Percentiles rank a stretch among this genome's conserved stretches.
phyloP scores from a whole-genome alignment of 2,329 filamentous ascomycete species.

The Septoria petroselini region DNA sequence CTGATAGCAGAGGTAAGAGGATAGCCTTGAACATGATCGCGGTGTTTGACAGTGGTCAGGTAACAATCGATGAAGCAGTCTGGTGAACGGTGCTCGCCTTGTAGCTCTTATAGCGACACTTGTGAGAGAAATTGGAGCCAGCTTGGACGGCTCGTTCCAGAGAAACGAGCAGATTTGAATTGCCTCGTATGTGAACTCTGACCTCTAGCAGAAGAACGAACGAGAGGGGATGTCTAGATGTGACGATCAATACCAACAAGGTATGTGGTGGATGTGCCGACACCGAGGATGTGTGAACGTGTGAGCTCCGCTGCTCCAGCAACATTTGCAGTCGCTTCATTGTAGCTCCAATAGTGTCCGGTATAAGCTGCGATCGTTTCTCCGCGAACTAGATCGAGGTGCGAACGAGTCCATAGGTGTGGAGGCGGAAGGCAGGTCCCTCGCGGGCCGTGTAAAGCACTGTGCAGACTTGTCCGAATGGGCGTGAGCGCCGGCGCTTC shows the following conservation, averaged over 20 bases:
- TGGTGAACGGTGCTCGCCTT: not conserved
- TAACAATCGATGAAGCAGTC: no score
- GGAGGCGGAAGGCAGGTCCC: slow-evolving; percentile 3
- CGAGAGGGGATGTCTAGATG: not conserved
- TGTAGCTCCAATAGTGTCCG: not conserved
- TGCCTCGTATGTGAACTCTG: not conserved
- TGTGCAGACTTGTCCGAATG: not conserved
- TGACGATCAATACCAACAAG: not conserved
- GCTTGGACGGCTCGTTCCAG: not conserved
- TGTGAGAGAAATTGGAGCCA: not conserved
- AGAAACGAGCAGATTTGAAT: not conserved
- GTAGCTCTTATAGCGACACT: not conserved
- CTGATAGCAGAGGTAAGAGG: slow-evolving; percentile 15
- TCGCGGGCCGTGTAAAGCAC: not conserved
- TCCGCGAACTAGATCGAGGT: not conserved
- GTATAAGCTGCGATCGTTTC: slow-evolving; percentile 1
- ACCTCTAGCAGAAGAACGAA: not conserved
- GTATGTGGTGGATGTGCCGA: not conserved
- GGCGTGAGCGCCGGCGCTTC: slow-evolving; percentile 6
- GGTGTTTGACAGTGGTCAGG: no score
- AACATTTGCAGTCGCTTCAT: not conserved
- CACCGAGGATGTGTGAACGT: slow-evolving; percentile 1
- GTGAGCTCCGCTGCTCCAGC: slow-evolving; percentile 3
- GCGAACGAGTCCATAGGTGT: slow-evolving; percentile 6
- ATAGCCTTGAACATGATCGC: slow-evolving; percentile 1